Base-by-base conservation (phyloP, 2,329 filamentous ascomycete genomes). In the Penicillium sp. region DNA sequence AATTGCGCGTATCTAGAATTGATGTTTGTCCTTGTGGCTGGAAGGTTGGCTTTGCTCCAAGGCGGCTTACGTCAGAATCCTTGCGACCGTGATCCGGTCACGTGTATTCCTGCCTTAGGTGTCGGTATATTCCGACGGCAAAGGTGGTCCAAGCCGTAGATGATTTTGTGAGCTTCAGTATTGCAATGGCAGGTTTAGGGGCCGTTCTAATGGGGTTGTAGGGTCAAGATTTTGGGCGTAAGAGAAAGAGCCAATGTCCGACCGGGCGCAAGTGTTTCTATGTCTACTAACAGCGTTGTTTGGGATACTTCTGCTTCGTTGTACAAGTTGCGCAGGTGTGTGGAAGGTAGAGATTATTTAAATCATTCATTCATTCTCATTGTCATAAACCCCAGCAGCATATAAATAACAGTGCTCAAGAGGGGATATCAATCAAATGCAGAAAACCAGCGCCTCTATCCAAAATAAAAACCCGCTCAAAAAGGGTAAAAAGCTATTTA, bases 361-460 rank as follows among this genome's bases (percentile, higher is more conserved):
- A 54, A 54, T 58, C 43, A 49, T 61, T 63, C 60, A 60, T 64
- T 61, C 40, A 58, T 64, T 60, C 60, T 65, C 63, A 57, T 65
- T 62, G 63, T 65, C 52, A 54, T 63, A 56, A 48, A 57, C 57
- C 58, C 63, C 55, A 51, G 54, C 42, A 53, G 44, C 52, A 57
- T 50, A 55, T 56, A 59, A 55, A 54, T 53, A 48, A 48, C 31
- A 55, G 58, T 59, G 60, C 60, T 63, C 52, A 57, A 56, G 48
- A 54, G 61, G 59, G 60, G 62, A 64, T 65, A 64, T 64, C 61
- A 54, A 61, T 64, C 61, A 60, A 62, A 65, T 62, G 58, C 54
- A 61, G 45, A 59, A 60, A 65, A 59, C 66, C 64, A 64, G 66
- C 68, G 68, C 68, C 68, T 71, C 66, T 71, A 71, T 67, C 58